Evolutionary conservation across 352 stramenopile species (phyloP).

Genomic region (Labyrinthula sp.): DNA sequence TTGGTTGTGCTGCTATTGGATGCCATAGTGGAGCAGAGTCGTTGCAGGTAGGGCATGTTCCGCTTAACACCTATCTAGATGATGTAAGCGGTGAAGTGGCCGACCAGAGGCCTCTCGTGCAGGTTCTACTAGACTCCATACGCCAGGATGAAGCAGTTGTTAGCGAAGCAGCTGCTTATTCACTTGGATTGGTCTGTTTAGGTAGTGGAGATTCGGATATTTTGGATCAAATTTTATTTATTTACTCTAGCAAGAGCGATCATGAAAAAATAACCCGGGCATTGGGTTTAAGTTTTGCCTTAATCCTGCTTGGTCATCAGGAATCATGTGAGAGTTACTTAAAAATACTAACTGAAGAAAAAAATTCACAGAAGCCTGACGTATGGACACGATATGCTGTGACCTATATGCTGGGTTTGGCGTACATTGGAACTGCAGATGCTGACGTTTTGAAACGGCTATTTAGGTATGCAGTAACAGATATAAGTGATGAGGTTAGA

Average conservation of each 20-base stretch:
- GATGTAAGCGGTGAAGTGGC: too few relatives aligned
- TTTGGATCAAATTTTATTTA: conserved; percentile 76
- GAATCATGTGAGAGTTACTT: conserved; percentile 84
- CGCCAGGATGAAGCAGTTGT: conserved; percentile 53
- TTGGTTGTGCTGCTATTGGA: conserved; percentile 79
- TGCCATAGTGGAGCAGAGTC: too few relatives aligned
- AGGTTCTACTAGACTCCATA: conserved; percentile 6
- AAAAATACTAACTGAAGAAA: conserved; percentile 82
- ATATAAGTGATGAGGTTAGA: conserved; percentile 93
- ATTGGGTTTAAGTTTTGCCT: conserved; percentile 84
- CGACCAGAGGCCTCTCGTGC: conserved; percentile 1
- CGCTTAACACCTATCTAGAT: too few relatives aligned
- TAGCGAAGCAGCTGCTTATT: conserved; percentile 83
- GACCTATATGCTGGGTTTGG: conserved; percentile 88
- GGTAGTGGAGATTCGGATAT: conserved; percentile 62
- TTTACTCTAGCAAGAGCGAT: conserved; percentile 88
- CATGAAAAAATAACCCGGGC: conserved; percentile 99
- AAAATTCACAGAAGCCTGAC: too few relatives aligned
- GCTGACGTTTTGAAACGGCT: conserved; percentile 85
- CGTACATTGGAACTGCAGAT: conserved; percentile 87
- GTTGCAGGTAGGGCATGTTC: too few relatives aligned
- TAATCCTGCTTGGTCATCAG: conserved; percentile 92
- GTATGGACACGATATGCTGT: conserved; percentile 89
- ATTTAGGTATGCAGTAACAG: conserved; percentile 88
- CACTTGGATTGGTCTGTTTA: conserved; percentile 86